Percentiles rank a stretch among this genome's conserved stretches.
Evolutionary conservation across 139 green algal species (phyloP).

Genomic region (Ettlia oleoabundans): DNA sequence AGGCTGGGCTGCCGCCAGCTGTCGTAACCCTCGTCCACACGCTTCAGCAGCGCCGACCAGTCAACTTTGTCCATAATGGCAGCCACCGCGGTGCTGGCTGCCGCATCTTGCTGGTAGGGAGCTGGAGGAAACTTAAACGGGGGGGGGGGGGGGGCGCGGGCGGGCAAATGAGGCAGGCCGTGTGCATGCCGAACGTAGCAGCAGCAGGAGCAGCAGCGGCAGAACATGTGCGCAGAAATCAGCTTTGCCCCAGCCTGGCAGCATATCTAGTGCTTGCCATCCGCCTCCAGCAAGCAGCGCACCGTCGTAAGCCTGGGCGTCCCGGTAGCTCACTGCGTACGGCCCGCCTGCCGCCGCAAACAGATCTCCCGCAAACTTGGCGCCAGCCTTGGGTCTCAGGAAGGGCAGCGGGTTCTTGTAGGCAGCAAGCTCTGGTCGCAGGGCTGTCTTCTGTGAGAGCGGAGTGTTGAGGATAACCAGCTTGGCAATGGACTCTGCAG

Average conservation of each 20-base stretch:
- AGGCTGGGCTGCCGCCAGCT: conserved; percentile 68
- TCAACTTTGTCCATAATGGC: conserved; percentile 64
- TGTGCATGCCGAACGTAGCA: no score
- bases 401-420: conserved; percentile 83
- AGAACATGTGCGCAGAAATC: no score
- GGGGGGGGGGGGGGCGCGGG: neutral
- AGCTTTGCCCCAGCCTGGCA: no score
- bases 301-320: conserved; percentile 18
- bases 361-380: conserved; percentile 26
- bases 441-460: conserved; percentile 61
- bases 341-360: conserved; percentile 66
- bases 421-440: conserved; percentile 76
- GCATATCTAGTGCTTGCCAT: no score
- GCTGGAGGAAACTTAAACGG: neutral
- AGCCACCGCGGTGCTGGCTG: conserved; percentile 43
- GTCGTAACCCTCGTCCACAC: conserved; percentile 68
- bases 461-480: conserved; percentile 83
- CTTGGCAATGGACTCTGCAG: conserved; percentile 57
- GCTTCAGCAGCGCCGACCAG: conserved; percentile 51
- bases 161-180: neutral
- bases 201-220: no score
- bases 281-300: neutral
- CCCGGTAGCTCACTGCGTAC: conserved; percentile 61
- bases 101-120: conserved; percentile 53
- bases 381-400: conserved; percentile 58